Percentiles rank a stretch among this genome's conserved stretches.
Conservation (phyloP, 345 rosid species). For the Leavenworthia alabamica region DNA sequence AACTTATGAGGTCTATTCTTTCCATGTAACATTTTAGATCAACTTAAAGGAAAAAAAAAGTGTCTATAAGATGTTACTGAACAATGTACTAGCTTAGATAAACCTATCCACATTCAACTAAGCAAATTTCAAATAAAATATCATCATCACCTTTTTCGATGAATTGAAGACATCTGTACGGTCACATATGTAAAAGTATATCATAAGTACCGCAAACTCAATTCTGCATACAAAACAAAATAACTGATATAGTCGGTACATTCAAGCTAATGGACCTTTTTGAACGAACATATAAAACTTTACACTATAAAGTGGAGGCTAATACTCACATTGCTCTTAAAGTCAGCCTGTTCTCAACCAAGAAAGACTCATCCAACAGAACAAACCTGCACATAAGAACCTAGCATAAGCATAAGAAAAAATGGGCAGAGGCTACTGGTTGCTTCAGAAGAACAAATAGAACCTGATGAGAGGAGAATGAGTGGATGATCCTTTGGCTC, state of each 20-base stretch:
- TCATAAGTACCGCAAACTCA: slow-evolving; percentile 61
- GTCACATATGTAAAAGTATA: slow-evolving; percentile 74
- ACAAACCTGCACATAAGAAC: slow-evolving; percentile 48
- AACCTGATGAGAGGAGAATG: slow-evolving; percentile 54
- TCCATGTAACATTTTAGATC: neutral
- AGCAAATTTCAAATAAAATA: slow-evolving; percentile 10
- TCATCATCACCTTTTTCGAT: slow-evolving; percentile 59
- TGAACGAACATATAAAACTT: neutral
- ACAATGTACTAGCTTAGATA: neutral
- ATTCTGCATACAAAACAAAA: slow-evolving; percentile 43
- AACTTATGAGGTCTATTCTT: neutral
- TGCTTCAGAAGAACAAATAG: neutral
- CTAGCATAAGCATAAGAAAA: neutral
- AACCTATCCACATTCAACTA: neutral
- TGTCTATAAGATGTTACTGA: neutral
- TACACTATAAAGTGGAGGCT: neutral
- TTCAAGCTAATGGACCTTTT: neutral
- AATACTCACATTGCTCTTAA: slow-evolving; percentile 83
- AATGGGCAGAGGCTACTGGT: neutral
- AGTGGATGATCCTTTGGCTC: slow-evolving; percentile 38
- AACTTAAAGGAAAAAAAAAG: neutral
- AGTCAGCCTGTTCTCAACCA: slow-evolving; percentile 68
- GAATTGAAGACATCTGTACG: slow-evolving; percentile 79
- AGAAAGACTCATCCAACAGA: slow-evolving; percentile 77
- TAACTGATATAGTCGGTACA: neutral